Conservation (phyloP, 2,329 filamentous ascomycete species). For the Sclerotinia trifoliorum region DNA sequence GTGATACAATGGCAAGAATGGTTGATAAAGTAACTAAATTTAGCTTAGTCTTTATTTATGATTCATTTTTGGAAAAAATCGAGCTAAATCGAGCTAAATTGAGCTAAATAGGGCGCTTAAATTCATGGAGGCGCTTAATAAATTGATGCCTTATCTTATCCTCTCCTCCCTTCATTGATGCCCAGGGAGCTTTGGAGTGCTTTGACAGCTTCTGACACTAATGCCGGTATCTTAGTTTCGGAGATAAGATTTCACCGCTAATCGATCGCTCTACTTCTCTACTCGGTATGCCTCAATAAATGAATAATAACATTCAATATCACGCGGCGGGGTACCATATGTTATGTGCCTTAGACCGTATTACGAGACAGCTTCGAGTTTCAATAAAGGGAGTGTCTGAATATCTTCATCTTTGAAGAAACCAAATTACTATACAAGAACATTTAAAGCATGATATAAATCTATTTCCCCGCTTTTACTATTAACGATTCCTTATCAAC, state of each 20-base stretch:
- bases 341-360: background rate
- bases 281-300: background rate
- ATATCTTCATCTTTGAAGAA: background rate
- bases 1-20: background rate
- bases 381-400: slow-evolving; percentile 1
- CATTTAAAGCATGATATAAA: slow-evolving; percentile 28
- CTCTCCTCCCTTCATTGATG: background rate
- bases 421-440: background rate
- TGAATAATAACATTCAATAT: slow-evolving; percentile 5
- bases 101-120: slow-evolving; percentile 3
- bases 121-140: background rate
- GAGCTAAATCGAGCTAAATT: background rate
- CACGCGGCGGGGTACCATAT: slow-evolving; percentile 21
- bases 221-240: slow-evolving; percentile 7
- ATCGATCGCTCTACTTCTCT: background rate
- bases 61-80: no score
- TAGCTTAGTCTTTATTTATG: background rate
- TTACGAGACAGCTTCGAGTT: slow-evolving; percentile 8
- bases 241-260: slow-evolving; percentile 14
- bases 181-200: background rate
- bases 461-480: background rate
- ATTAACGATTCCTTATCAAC: slow-evolving; percentile 4
- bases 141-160: slow-evolving; percentile 5
- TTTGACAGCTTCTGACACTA: background rate
- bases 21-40: background rate